Percentiles rank a stretch among this genome's conserved stretches.
Conservation (phyloP, 2,329 filamentous ascomycete genomes). For the Dothideomycetes sp. region DNA sequence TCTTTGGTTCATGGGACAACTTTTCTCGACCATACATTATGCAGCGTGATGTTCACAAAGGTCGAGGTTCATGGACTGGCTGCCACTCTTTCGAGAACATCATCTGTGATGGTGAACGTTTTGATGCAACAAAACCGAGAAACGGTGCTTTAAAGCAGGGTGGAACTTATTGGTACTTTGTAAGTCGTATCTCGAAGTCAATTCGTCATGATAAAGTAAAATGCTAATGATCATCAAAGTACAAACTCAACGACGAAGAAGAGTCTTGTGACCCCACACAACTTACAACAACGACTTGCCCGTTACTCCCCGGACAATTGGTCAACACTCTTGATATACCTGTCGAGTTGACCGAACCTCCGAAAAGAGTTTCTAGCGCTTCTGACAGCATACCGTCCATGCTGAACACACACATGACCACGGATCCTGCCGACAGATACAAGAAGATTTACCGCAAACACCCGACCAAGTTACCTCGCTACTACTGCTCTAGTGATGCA, state of each 20-base stretch:
- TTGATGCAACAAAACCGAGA: slow-evolving; percentile 46
- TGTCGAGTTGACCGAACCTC: slow-evolving; percentile 41
- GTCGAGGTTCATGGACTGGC: slow-evolving; percentile 71
- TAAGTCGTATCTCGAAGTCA: slow-evolving; percentile 41
- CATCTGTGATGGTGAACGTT: slow-evolving; percentile 63
- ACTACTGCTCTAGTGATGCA: slow-evolving; percentile 15
- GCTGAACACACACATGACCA: slow-evolving; percentile 14
- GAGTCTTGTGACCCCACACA: slow-evolving; percentile 67
- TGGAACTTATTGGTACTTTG: slow-evolving; percentile 90
- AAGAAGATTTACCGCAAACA: slow-evolving; percentile 15
- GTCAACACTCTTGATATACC: slow-evolving; percentile 82
- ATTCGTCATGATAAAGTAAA: slow-evolving; percentile 9
- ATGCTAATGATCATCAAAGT: slow-evolving; percentile 49
- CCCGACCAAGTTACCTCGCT: slow-evolving; percentile 13
- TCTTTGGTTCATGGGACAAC: slow-evolving; percentile 94
- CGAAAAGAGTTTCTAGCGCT: slow-evolving; percentile 23
- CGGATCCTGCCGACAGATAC: slow-evolving; percentile 15
- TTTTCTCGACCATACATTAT: slow-evolving; percentile 71
- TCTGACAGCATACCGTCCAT: slow-evolving; percentile 22
- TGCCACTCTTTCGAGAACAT: slow-evolving; percentile 83
- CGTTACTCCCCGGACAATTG: slow-evolving; percentile 76
- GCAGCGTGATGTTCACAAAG: slow-evolving; percentile 68
- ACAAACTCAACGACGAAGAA: slow-evolving; percentile 67
- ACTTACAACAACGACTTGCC: slow-evolving; percentile 69
- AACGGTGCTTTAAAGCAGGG: slow-evolving; percentile 84